Conservation (phyloP, 441 rosid species). For the Capsella rubella region DNA sequence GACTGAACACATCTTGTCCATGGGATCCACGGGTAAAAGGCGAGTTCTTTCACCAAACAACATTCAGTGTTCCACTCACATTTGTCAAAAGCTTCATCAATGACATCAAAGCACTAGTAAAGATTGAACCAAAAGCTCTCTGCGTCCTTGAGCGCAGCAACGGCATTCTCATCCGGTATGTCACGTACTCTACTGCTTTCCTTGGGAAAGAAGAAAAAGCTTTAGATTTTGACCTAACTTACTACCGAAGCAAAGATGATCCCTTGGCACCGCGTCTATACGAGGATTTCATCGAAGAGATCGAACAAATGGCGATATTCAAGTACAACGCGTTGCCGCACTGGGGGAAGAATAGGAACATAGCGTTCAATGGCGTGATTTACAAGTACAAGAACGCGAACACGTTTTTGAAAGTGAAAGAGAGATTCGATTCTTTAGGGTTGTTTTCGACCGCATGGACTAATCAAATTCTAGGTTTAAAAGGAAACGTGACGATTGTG, state of each 20-base stretch:
- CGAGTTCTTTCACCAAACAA: conserved; percentile 63
- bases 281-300: no score
- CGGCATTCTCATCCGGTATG: conserved; percentile 71
- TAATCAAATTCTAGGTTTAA: no score
- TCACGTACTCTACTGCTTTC: conserved; percentile 63
- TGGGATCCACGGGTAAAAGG: conserved; percentile 78
- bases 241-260: conserved; percentile 63
- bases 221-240: conserved; percentile 66
- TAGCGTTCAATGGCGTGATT: no score
- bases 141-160: conserved; percentile 49
- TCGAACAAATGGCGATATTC: no score
- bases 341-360: no score
- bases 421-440: no score
- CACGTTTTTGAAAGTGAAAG: no score
- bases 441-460: no score
- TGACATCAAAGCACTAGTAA: conserved; percentile 64
- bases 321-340: no score
- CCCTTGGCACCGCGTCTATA: conserved; percentile 29
- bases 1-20: conserved; percentile 59
- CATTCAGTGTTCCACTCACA: conserved; percentile 58
- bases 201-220: conserved; percentile 65
- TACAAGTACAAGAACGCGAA: no score
- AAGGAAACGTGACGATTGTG: no score
- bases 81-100: conserved; percentile 59
- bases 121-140: conserved; percentile 49